Evolutionary conservation across 257 asterid genomes (phyloP), one percentile per base, ranked within the genome.

Genomic region (Ehretia macrophylla): DNA sequence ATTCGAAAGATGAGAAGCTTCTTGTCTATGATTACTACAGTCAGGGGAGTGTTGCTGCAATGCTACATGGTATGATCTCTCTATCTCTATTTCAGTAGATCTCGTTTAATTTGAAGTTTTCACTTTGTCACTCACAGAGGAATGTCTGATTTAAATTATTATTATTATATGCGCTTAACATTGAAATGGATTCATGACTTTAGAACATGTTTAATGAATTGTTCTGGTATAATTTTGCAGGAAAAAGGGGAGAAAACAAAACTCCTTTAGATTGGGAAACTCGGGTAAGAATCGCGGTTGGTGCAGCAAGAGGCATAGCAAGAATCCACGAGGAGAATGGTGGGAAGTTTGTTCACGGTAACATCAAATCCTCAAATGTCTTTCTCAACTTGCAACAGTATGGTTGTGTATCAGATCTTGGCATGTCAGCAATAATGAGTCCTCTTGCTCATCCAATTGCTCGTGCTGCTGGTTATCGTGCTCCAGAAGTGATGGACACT

Each of bases 1-100:
- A 88, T 75, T 91, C 98, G 10, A 91, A 91, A 68, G 98, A 91
- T 10, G 98, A 91, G 72, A 91, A 88, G 84, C 98, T 91, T 58
- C 81, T 86, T 83, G 95, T 91, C 50, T 88, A 81, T 62, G 97
- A 91, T 58, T 81, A 79, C 73, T 79, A 80, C 69, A 70, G 79
- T 47, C 82, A 76, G 60, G 98, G 98, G 44, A 85, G 95, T 60
- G 80, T 91, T 44, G 85, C 97, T 72, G 80, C 82, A 35, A 81
- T 88, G 87, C 63, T 91, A 22, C 95, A 88, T 40, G 93, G 98
- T 90, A 87, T 22, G 77, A n/a, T n/a, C 47, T 16, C 61, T n/a
- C 55, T 39, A n/a, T 51, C 44, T 46, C 54, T 18, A 21, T 47
- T 18, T 56, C 46, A 45, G 20, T 49, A 1, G 14, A 45, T 13